Percentiles rank a stretch among this genome's conserved stretches.
phyloP scores from a whole-genome alignment of 2,329 filamentous ascomycete genomes.

The Tympanopsis confertula region DNA sequence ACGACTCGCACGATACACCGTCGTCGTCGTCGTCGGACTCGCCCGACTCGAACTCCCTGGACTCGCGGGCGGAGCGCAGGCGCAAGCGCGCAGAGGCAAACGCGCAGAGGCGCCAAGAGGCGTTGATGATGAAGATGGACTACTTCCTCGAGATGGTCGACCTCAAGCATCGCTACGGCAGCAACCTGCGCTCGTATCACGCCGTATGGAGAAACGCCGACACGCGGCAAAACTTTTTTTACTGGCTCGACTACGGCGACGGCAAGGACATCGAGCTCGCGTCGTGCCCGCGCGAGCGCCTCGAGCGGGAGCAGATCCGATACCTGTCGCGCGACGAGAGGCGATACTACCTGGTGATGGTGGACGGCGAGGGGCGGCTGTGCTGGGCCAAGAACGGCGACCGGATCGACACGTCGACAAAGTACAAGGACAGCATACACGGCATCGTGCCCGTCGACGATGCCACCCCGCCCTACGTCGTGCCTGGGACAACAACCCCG shows the following conservation, averaged over 20 bases:
- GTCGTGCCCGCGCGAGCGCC: constrained; percentile 58
- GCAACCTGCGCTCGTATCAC: constrained; percentile 72
- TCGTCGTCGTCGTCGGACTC: constrained; percentile 23
- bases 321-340: constrained; percentile 78
- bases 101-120: constrained; percentile 58
- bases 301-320: constrained; percentile 70
- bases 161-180: constrained; percentile 76
- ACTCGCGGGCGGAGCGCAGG: constrained; percentile 52
- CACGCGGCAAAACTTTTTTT: constrained; percentile 82
- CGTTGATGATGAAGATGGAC: constrained; percentile 72
- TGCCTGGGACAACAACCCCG: constrained; percentile 15
- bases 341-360: constrained; percentile 65
- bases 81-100: constrained; percentile 62
- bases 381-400: constrained; percentile 77
- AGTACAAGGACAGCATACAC: constrained; percentile 69
- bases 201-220: constrained; percentile 68
- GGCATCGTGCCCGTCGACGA: constrained; percentile 58
- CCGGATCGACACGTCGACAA: constrained; percentile 63
- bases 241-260: constrained; percentile 78
- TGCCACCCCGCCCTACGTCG: constrained; percentile 38
- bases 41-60: constrained; percentile 25
- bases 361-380: constrained; percentile 65
- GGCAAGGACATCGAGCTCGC: constrained; percentile 60
- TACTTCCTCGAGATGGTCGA: constrained; percentile 84
- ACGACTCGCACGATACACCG: constrained; percentile 39